phyloP scores from a whole-genome alignment of 371 early-diverging fungal genomes.

The Circinella umbellata region DNA sequence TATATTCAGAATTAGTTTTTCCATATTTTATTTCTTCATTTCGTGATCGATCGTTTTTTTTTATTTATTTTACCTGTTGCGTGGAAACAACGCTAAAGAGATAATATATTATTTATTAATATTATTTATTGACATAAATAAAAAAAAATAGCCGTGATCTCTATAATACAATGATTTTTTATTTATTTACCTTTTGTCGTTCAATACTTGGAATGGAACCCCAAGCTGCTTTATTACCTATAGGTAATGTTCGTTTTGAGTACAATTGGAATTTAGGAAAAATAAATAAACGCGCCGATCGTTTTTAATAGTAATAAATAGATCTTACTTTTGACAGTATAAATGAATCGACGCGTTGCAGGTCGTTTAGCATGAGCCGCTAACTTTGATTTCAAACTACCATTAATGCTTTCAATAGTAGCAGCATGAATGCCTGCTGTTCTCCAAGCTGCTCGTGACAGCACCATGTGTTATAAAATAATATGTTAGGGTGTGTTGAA shows the following conservation, averaged over 20 bases:
- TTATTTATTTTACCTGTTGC: conserved; percentile 28
- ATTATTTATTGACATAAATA: neutral
- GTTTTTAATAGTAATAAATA: neutral
- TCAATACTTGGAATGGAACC: conserved; percentile 25
- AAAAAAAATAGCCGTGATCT: neutral
- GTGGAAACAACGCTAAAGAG: conserved; percentile 30
- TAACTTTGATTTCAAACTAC: neutral
- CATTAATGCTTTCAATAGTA: neutral
- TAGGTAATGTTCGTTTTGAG: neutral
- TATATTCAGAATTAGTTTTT: neutral
- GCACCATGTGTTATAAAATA: conserved; percentile 6
- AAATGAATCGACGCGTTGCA: neutral
- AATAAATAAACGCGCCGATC: neutral
- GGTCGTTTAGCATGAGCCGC: neutral
- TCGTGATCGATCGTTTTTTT: neutral
- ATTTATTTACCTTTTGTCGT: conserved; percentile 25
- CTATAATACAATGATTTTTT: no score
- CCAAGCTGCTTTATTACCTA: conserved; percentile 13
- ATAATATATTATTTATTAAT: neutral
- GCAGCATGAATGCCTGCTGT: conserved; percentile 7
- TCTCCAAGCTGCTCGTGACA: conserved; percentile 17
- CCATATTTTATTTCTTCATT: neutral
- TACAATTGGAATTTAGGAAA: neutral
- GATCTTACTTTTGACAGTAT: neutral
- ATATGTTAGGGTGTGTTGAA: no score